These are phyloP conservation scores for Rhytidiadelphus loreus DNA, from an alignment of 225 moss, liverwort and hornwort species.

Conservation along the genomic window DNA sequence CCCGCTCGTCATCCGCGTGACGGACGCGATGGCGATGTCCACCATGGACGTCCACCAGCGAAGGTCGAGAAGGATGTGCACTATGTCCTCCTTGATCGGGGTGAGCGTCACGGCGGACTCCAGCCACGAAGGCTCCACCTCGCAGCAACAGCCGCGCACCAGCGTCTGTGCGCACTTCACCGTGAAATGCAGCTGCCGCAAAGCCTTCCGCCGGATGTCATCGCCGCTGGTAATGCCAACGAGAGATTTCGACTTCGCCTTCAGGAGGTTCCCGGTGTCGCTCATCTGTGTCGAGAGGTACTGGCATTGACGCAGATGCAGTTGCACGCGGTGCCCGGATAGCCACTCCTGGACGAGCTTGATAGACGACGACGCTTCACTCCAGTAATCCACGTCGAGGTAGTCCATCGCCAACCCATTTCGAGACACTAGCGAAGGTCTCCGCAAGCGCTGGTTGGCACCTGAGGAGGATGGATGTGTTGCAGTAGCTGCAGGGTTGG, in stretches of 20 bases:
- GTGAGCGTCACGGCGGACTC: not conserved
- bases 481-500: not conserved
- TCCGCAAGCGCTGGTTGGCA: not conserved
- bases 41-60: not conserved
- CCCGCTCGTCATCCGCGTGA: not conserved
- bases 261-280: not conserved
- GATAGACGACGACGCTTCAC: not conserved
- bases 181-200: constrained; percentile 1
- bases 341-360: not conserved
- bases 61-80: constrained; percentile 14
- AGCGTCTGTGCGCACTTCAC: constrained; percentile 18
- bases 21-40: not conserved
- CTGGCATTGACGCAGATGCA: not conserved
- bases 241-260: not conserved
- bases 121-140: not conserved
- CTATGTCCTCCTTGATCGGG: constrained; percentile 5
- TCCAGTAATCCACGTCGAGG: not conserved
- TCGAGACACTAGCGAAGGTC: not conserved
- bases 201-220: constrained; percentile 5
- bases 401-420: not conserved
- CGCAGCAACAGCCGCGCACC: constrained; percentile 7
- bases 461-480: not conserved
- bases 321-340: not conserved
- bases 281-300: not conserved
- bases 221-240: not conserved